These are phyloP conservation scores for Globisporangium parvum DNA, from an alignment of 352 stramenopile species.

Conservation along the genomic window DNA sequence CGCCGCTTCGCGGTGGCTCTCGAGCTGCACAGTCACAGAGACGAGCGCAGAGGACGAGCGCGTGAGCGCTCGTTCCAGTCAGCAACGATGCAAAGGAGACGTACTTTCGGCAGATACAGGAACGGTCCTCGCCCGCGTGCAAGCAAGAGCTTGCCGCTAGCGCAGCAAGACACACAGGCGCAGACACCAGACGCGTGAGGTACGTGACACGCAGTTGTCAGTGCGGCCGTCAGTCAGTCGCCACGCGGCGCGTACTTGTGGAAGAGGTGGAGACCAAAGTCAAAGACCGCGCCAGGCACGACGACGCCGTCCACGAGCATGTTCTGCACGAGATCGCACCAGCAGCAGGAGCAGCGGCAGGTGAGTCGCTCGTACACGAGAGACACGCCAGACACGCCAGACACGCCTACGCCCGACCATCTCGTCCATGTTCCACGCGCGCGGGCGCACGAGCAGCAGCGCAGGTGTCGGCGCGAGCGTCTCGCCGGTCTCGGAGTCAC, in stretches of 20 bases:
- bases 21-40: conserved; percentile 40
- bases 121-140: conserved; percentile 82
- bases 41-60: too few species aligned
- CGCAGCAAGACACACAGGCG: not conserved
- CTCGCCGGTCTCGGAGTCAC: conserved; percentile 16
- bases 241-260: conserved; percentile 73
- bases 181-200: not conserved
- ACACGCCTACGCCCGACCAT: conserved; percentile 27
- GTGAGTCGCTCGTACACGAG: not conserved
- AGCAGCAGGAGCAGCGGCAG: not conserved
- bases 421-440: conserved; percentile 95
- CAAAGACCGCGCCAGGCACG: conserved; percentile 89
- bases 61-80: not conserved
- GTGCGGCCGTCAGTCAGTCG: not conserved
- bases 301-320: conserved; percentile 87
- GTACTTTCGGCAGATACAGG: conserved; percentile 92
- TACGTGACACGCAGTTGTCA: too few species aligned
- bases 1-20: conserved; percentile 90
- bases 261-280: conserved; percentile 95
- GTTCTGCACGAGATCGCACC: conserved; percentile 37
- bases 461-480: conserved; percentile 34
- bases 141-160: conserved; percentile 66
- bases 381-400: not conserved
- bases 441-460: conserved; percentile 89
- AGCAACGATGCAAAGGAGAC: not conserved